Percentiles rank a stretch among this genome's conserved stretches.
Evolutionary conservation across 2,329 filamentous ascomycete genomes (phyloP).

Genomic region (Alternaria gansuensis): DNA sequence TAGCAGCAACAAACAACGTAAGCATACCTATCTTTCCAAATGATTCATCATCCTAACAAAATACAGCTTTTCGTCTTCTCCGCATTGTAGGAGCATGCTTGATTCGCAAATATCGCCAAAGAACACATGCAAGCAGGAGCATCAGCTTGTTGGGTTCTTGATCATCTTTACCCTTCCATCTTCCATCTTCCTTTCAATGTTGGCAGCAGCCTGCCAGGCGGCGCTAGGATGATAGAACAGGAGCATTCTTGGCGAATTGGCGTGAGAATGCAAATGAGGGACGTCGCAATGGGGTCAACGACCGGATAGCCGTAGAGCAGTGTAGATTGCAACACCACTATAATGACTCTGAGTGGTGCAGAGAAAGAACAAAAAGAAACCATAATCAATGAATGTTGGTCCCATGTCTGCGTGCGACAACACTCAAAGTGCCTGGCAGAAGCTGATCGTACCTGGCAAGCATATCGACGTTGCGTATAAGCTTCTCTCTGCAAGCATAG

Average conservation of each 20-base stretch:
- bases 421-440: not conserved
- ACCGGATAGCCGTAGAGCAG: constrained; percentile 34
- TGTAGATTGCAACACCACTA: constrained; percentile 46
- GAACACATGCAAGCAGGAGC: constrained; percentile 42
- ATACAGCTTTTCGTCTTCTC: constrained; percentile 66
- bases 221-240: constrained; percentile 46
- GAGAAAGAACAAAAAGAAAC: constrained; percentile 44
- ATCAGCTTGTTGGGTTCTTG: constrained; percentile 40
- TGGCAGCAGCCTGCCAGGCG: constrained; percentile 37
- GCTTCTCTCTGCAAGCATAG: not conserved
- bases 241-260: constrained; percentile 35
- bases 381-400: constrained; percentile 11
- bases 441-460: not conserved
- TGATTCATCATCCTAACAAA: constrained; percentile 15
- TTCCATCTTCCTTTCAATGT: constrained; percentile 42
- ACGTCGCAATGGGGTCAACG: constrained; percentile 42
- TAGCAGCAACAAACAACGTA: constrained; percentile 99
- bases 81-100: constrained; percentile 56
- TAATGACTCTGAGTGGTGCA: constrained; percentile 46
- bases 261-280: constrained; percentile 36
- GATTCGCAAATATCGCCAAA: constrained; percentile 36
- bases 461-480: not conserved
- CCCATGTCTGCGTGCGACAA: not conserved
- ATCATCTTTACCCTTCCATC: constrained; percentile 41
- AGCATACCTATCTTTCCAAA: constrained; percentile 55